Conservation (phyloP, 1,284 basidiomycete genomes). For the Veloboletus limbatus region DNA sequence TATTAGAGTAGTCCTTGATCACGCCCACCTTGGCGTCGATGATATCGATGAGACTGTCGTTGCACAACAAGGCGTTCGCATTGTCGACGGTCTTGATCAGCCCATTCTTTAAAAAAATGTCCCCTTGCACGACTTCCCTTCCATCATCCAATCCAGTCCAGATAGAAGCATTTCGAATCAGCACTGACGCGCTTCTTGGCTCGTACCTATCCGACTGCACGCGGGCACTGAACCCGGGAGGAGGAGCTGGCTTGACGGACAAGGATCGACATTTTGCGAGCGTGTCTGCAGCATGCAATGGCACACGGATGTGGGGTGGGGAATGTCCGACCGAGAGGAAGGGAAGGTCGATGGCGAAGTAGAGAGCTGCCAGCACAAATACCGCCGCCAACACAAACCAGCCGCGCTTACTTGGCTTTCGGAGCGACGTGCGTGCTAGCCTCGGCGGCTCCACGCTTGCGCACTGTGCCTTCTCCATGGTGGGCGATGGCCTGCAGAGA, state of each 20-base stretch:
- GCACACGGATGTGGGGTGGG: constrained; percentile 13
- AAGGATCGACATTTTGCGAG: constrained; percentile 26
- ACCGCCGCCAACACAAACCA: constrained; percentile 16
- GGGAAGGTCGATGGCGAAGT: constrained; percentile 13
- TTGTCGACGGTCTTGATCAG: constrained; percentile 49
- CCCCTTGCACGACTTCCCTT: constrained; percentile 56
- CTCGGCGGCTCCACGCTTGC: neutral
- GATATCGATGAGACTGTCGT: constrained; percentile 10
- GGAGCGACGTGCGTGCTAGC: constrained; percentile 2
- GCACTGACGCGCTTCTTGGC: constrained; percentile 50
- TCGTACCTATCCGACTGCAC: constrained; percentile 66
- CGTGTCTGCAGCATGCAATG: constrained; percentile 17
- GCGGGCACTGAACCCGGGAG: constrained; percentile 51
- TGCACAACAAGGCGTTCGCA: constrained; percentile 12
- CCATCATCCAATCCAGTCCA: constrained; percentile 74
- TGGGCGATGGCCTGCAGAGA: too few species aligned
- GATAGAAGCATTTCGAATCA: constrained; percentile 75
- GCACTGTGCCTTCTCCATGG: too few species aligned
- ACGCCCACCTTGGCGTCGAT: constrained; percentile 25
- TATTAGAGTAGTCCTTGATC: neutral
- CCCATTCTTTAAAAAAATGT: constrained; percentile 54
- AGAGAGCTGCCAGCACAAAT: constrained; percentile 17
- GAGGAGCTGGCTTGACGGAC: constrained; percentile 44
- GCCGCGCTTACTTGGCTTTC: constrained; percentile 8
- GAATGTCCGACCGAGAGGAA: constrained; percentile 3